Base-by-base conservation (phyloP, 176 grass and related monocot genomes). In the Eremochloa ophiuroides region DNA sequence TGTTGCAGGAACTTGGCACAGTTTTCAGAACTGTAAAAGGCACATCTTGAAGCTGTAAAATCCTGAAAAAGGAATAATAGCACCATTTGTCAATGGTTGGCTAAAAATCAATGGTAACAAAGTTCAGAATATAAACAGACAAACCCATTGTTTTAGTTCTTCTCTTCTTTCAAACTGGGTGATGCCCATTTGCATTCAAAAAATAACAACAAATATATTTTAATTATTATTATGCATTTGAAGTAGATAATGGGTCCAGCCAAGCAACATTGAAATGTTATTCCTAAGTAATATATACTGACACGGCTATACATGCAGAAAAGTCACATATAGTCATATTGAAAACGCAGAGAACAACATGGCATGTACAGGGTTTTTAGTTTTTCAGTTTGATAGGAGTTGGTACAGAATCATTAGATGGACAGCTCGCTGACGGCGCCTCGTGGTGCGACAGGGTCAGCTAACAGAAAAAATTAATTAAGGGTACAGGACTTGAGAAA, bases 1-100 rank as follows among this genome's bases (percentile, higher is more conserved):
- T 76, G 80, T 90, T 93, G 85, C 93, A 95, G 55, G 70, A 86
- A 87, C 56, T 82, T 44, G 90, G 88, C 34, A 85, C 83, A 62
- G 71, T 69, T 89, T 89, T 87, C 83, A 95, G 64, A 22, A 91
- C 62, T 62, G 55, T 68, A 72, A 66, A 50, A 62, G 91, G 78
- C 68, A 93, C 80, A 82, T 99, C 88, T 73, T 40, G 76, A 28
- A 80, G 64, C 50, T 82, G 81, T 69, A 93, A 62, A 73, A 95
- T 84, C 79, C 96, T 99, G 89, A 82, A 82, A 95, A 80, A 9
- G 42, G 58, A 82, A 80, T 38, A 89, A 74, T 5, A 15, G 35
- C 2, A 60, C 20, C 71, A 80, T 71, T 85, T 58, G 77, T 50
- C 39, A 82, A 73, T 13, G 51, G 43, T 28, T 44, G 26, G 8